A percentile compares a stretch with the other conserved stretches of the same genome.
Evolutionary conservation across 352 stramenopile species (phyloP).

Genomic region (Phytopythium montanum): DNA sequence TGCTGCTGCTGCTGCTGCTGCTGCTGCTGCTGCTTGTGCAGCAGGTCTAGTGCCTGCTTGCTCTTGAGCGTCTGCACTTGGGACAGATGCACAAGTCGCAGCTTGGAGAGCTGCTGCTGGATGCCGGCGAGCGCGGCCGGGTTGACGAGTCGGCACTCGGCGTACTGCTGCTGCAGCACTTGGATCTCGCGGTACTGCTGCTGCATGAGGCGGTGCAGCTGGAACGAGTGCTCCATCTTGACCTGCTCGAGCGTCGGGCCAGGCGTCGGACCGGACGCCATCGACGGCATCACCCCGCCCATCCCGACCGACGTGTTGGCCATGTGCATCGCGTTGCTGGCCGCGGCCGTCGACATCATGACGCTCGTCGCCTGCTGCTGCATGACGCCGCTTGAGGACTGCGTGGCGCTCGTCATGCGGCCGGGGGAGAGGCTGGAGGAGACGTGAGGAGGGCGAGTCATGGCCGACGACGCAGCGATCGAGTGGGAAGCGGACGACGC

Average conservation of each 20-base stretch:
- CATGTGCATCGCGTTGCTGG: slow-evolving; percentile 1
- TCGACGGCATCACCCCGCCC: not conserved
- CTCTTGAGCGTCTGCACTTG: slow-evolving; percentile 86
- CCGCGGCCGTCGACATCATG: not conserved
- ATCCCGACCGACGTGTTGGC: not conserved
- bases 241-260: slow-evolving; percentile 46
- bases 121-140: slow-evolving; percentile 71
- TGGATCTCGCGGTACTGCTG: slow-evolving; percentile 87
- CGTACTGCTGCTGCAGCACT: slow-evolving; percentile 80
- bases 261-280: slow-evolving; percentile 13
- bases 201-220: slow-evolving; percentile 84
- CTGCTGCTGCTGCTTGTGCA: slow-evolving; percentile 39
- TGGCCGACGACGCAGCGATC: not conserved
- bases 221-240: slow-evolving; percentile 86
- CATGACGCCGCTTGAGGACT: not conserved
- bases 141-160: slow-evolving; percentile 68
- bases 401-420: not conserved
- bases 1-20: too few relatives aligned
- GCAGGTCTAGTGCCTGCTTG: slow-evolving; percentile 75
- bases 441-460: not conserved
- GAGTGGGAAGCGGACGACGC: not conserved
- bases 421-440: not conserved
- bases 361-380: not conserved
- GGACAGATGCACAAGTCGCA: slow-evolving; percentile 79
- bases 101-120: slow-evolving; percentile 80